A percentile compares a stretch with the other conserved stretches of the same genome.
Conservation (phyloP, 257 asterid genomes). For the Verbena officinalis region DNA sequence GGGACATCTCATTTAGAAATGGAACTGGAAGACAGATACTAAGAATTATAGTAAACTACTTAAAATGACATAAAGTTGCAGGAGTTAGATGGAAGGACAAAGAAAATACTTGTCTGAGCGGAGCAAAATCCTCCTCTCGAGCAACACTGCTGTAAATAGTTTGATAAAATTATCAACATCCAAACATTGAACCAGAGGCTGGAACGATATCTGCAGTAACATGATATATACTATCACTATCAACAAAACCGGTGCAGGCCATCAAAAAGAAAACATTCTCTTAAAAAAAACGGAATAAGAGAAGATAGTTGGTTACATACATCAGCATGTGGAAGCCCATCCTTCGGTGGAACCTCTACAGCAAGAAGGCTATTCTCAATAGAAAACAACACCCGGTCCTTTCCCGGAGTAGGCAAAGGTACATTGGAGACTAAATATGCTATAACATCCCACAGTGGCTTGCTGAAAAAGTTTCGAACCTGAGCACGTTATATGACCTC, state of each 20-base stretch:
- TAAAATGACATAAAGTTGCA: slow-evolving; percentile 8
- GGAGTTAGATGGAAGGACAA: slow-evolving; percentile 26
- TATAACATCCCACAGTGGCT: slow-evolving; percentile 89
- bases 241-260: slow-evolving; percentile 26
- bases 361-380: slow-evolving; percentile 85
- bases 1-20: slow-evolving; percentile 1
- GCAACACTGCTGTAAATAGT: slow-evolving; percentile 86
- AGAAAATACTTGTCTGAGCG: slow-evolving; percentile 81
- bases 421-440: slow-evolving; percentile 75
- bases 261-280: slow-evolving; percentile 1
- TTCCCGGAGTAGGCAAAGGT: slow-evolving; percentile 95
- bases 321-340: slow-evolving; percentile 96
- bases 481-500: slow-evolving; percentile 33
- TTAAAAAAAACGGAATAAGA: slow-evolving; percentile 22
- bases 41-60: slow-evolving; percentile 4
- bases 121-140: slow-evolving; percentile 93
- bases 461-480: slow-evolving; percentile 67
- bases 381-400: slow-evolving; percentile 79
- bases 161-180: slow-evolving; percentile 95
- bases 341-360: slow-evolving; percentile 89
- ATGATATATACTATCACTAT: slow-evolving; percentile 27
- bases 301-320: slow-evolving; percentile 49
- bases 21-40: slow-evolving; percentile 1
- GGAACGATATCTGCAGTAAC: slow-evolving; percentile 87
- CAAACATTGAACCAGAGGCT: slow-evolving; percentile 94